Percentiles rank a stretch among this genome's conserved stretches.
Conservation (phyloP, 2,329 filamentous ascomycete species). For the Nigrograna mackinnonii region DNA sequence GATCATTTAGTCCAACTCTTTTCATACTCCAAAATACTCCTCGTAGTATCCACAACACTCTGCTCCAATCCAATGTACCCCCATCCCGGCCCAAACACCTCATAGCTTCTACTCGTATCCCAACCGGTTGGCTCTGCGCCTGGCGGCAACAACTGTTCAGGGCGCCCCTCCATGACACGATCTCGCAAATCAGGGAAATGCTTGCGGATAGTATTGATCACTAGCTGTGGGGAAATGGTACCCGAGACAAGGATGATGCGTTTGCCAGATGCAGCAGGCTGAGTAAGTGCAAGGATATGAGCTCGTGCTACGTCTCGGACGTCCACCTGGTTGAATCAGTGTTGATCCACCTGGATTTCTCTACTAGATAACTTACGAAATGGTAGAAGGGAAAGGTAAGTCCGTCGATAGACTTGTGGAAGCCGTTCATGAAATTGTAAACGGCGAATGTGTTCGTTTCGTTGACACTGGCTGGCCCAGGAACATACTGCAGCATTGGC, state of each 20-base stretch:
- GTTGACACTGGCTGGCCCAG: constrained; percentile 59
- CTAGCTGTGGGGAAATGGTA: constrained; percentile 30
- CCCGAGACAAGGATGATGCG: constrained; percentile 63
- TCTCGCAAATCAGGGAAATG: constrained; percentile 11
- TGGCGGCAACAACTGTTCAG: constrained; percentile 2
- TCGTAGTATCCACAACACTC: constrained; percentile 14
- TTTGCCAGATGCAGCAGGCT: constrained; percentile 56
- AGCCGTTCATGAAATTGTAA: constrained; percentile 61
- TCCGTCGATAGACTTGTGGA: constrained; percentile 46
- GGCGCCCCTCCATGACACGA: constrained; percentile 3
- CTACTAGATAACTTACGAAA: constrained; percentile 47
- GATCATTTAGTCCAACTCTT: too few species aligned
- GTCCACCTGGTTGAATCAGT: constrained; percentile 40
- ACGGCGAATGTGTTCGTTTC: constrained; percentile 36
- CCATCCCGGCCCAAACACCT: constrained; percentile 9
- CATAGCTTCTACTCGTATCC: constrained; percentile 9
- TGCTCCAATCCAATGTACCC: constrained; percentile 6
- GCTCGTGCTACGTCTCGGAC: constrained; percentile 44
- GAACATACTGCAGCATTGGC: constrained; percentile 57
- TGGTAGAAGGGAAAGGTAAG: constrained; percentile 8
- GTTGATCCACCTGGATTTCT: too few species aligned
- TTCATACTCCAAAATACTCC: constrained; percentile 10
- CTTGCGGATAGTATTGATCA: constrained; percentile 5
- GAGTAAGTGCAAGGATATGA: constrained; percentile 56
- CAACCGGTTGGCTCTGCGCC: constrained; percentile 7